Evolutionary conservation across 441 rosid genomes (phyloP), one percentile per base, ranked within the genome.

Genomic region (Corymbia citriodora): DNA sequence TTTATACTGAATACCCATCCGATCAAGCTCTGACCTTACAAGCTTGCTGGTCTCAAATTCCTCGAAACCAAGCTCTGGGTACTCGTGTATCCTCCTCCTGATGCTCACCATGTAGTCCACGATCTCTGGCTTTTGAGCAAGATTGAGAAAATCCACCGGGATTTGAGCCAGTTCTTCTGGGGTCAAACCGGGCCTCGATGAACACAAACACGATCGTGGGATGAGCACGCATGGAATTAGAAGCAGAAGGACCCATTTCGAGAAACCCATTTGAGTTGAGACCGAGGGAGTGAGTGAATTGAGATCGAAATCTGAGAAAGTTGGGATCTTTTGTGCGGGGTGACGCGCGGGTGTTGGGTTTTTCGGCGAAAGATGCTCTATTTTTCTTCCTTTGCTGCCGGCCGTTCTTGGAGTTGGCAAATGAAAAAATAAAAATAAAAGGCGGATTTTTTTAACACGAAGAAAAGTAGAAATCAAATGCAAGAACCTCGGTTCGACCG

Each of bases 1-100:
- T 82, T 55, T 68, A 81, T 88, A 90, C 9, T 21, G 85, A 74
- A 90, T 88, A 36, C 88, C 92, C 68, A 90, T 83, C 45, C 57
- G 70, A 52, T 90, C 92, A n/a, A 90, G 92, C 90, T 88, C 90
- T 55, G 85, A 40, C 85, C 90, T 59, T 63, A 90, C n/a, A 19
- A 90, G 91, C 88, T 88, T 63, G 55, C 91, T 90, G 33, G 91
- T 90, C 90, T 90, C 91, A 13, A 88, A 90, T 68, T 90, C 91
- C 83, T 90, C 91, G 49, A 90, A 90, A n/a, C 90, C 90, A 23
- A 90, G 91, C 19, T 90, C 91, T 45, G 91, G 91, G 88, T 90
- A 61, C 88, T 90, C 88, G 88, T 90, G 88, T 55, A 90, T 49
- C 87, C 81, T 82, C 88, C 90, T 81, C 90, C 90, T 55, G 57